Conservation (phyloP, 176 grass and related monocot genomes). For the Guadua angustifolia region DNA sequence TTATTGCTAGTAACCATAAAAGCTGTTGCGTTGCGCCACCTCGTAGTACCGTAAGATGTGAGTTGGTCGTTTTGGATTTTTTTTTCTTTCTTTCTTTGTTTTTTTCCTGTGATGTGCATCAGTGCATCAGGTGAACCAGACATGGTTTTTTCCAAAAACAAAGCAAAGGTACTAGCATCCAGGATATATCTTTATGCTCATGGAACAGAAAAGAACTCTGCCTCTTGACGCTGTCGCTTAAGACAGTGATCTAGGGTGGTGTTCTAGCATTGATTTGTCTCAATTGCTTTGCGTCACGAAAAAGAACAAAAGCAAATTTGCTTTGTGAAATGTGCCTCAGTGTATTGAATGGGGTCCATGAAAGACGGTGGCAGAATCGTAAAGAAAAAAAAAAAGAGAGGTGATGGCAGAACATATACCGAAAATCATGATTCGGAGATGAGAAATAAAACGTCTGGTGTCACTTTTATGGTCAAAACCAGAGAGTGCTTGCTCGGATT, state of each 20-base stretch:
- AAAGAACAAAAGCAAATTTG: background rate
- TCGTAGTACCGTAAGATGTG: background rate
- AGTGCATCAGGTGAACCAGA: background rate
- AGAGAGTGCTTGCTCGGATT: background rate
- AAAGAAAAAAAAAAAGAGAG: background rate
- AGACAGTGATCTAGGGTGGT: background rate
- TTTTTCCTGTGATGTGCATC: background rate
- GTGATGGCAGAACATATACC: background rate
- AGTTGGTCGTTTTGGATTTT: too few relatives aligned
- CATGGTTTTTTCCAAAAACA: background rate
- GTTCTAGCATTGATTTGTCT: background rate
- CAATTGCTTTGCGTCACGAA: background rate
- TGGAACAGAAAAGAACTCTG: background rate
- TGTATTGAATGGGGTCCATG: background rate
- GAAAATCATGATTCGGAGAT: background rate
- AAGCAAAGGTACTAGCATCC: background rate
- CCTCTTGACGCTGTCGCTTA: background rate
- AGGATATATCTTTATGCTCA: background rate
- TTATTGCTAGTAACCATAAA: too few relatives aligned
- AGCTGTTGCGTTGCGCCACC: background rate
- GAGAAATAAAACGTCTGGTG: background rate
- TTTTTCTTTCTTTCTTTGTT: too few relatives aligned
- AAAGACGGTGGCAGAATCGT: constrained; percentile 1
- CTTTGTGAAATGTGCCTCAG: background rate
- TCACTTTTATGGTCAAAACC: background rate